Percentiles rank a stretch among this genome's conserved stretches.
phyloP scores from a whole-genome alignment of 371 early-diverging fungal genomes.

The Mucor plumbeus region DNA sequence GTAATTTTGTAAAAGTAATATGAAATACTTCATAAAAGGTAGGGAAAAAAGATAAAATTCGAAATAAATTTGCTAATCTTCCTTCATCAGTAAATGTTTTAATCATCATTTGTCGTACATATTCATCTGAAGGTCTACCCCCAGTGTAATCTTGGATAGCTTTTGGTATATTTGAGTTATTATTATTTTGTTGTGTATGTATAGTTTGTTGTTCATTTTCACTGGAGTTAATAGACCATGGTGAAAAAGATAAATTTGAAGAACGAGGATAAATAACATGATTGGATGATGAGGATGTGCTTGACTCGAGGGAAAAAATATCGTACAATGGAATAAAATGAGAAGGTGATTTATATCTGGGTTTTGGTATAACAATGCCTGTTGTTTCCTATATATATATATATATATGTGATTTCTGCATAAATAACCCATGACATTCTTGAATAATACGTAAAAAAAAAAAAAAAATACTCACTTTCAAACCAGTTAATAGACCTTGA shows the following conservation, averaged over 20 bases:
- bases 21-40: constrained; percentile 65
- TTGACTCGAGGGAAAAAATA: constrained; percentile 51
- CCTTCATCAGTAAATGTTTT: constrained; percentile 64
- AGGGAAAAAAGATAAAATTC: constrained; percentile 69
- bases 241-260: constrained; percentile 48
- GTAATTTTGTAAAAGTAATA: constrained; percentile 41
- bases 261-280: constrained; percentile 48
- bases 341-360: constrained; percentile 64
- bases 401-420: background rate
- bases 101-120: constrained; percentile 58
- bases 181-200: constrained; percentile 7
- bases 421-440: background rate
- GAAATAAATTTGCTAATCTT: constrained; percentile 57
- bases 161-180: constrained; percentile 9
- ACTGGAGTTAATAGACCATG: constrained; percentile 42
- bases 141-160: constrained; percentile 30
- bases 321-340: constrained; percentile 58
- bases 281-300: constrained; percentile 23
- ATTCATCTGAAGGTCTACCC: constrained; percentile 53
- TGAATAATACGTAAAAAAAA: background rate
- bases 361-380: constrained; percentile 55
- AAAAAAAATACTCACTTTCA: constrained; percentile 38
- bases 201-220: constrained; percentile 7
- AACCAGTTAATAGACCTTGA: constrained; percentile 45
- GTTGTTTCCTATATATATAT: constrained; percentile 37